A percentile compares a stretch with the other conserved stretches of the same genome.
phyloP scores from a whole-genome alignment of 2,329 filamentous ascomycete genomes.

The Talaromyces sp. region DNA sequence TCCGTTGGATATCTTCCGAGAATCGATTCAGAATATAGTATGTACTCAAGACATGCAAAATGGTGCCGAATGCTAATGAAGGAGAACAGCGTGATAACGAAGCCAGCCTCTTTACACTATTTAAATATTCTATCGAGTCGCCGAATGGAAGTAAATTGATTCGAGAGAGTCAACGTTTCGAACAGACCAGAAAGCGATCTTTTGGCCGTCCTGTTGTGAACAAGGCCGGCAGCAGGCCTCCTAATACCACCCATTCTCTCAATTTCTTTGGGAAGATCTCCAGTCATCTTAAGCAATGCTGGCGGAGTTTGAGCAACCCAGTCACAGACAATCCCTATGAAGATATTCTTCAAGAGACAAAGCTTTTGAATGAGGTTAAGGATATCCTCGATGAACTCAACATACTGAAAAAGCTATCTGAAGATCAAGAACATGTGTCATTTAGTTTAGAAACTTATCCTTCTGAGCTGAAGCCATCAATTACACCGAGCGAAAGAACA shows the following conservation, averaged over 20 bases:
- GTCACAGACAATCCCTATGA: conserved; percentile 6
- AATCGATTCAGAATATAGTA: not conserved
- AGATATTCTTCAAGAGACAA: conserved; percentile 8
- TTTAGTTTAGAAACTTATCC: conserved; percentile 6
- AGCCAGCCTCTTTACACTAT: not conserved
- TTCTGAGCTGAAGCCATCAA: not conserved
- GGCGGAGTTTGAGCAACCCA: not conserved
- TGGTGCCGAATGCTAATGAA: not conserved
- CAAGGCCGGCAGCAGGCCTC: not conserved
- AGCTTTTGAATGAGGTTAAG: conserved; percentile 24
- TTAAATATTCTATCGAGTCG: not conserved
- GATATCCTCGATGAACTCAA: conserved; percentile 28
- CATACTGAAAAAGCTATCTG: conserved; percentile 21
- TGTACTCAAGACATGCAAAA: not conserved
- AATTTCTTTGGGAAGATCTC: not conserved
- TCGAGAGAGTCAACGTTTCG: too few relatives aligned
- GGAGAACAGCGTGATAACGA: conserved; percentile 3
- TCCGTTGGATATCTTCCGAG: conserved; percentile 15
- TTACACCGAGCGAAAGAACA: not conserved
- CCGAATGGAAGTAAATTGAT: not conserved
- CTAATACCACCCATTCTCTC: not conserved
- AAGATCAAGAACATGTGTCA: conserved; percentile 14
- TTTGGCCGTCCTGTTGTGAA: not conserved
- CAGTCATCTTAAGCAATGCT: not conserved
- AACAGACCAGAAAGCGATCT: not conserved